These are phyloP conservation scores for Auricularia sp. DNA, from an alignment of 768 basidiomycete genomes.

Conservation along the genomic window DNA sequence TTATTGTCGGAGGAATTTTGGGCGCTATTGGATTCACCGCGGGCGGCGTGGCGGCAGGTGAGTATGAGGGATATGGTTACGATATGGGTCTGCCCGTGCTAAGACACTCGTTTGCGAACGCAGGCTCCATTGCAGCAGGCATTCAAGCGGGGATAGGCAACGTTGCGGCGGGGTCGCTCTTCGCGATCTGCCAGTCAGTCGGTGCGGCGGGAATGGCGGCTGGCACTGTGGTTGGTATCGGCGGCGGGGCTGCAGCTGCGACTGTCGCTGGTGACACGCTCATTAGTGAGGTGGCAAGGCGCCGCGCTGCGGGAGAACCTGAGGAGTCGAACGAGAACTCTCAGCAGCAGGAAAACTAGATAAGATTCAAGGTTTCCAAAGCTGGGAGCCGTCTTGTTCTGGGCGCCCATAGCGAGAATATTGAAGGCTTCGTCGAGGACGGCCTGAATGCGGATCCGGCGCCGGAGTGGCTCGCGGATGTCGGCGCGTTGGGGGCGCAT, in stretches of 20 bases:
- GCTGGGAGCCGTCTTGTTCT: too few species aligned
- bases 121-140: constrained; percentile 15
- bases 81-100: background rate
- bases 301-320: too few species aligned
- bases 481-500: constrained; percentile 40
- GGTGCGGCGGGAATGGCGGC: background rate
- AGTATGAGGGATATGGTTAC: background rate
- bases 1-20: background rate
- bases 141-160: constrained; percentile 16
- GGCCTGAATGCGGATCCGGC: constrained; percentile 35
- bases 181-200: constrained; percentile 13
- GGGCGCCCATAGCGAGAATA: too few species aligned
- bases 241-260: background rate
- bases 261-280: too few species aligned
- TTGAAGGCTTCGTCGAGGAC: constrained; percentile 30
- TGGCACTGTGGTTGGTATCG: background rate
- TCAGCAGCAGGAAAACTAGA: too few species aligned
- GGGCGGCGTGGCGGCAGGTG: constrained; percentile 7
- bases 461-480: constrained; percentile 48
- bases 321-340: too few species aligned
- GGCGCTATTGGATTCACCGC: constrained; percentile 4
- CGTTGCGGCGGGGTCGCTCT: constrained; percentile 13
- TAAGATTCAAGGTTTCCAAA: too few species aligned
- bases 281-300: too few species aligned
- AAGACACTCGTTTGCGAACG: background rate